These are phyloP conservation scores for Paramarasmius palmivorus DNA, from an alignment of 1,284 basidiomycete genomes.

Conservation along the genomic window DNA sequence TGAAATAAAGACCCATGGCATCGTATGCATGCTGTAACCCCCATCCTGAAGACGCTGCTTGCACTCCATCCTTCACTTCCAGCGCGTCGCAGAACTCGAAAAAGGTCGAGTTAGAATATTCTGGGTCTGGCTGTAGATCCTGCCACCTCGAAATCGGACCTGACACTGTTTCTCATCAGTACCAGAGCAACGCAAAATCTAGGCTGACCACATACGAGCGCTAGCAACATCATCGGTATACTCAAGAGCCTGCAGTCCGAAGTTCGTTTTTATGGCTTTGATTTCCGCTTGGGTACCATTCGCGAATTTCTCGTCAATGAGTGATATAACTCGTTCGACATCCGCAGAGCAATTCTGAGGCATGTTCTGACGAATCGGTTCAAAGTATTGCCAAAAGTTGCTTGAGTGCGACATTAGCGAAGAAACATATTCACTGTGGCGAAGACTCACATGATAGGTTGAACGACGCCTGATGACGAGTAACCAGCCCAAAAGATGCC, in stretches of 20 bases:
- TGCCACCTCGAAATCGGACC: slow-evolving; percentile 69
- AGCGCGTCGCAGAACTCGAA: slow-evolving; percentile 72
- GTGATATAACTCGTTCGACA: slow-evolving; percentile 61
- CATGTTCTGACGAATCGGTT: slow-evolving; percentile 68
- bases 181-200: neutral
- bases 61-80: slow-evolving; percentile 63
- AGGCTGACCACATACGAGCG: neutral
- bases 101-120: slow-evolving; percentile 54
- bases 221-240: slow-evolving; percentile 70
- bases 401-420: slow-evolving; percentile 27
- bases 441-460: slow-evolving; percentile 56
- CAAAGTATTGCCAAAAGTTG: slow-evolving; percentile 72
- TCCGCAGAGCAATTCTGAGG: slow-evolving; percentile 74
- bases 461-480: slow-evolving; percentile 70
- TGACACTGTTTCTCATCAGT: slow-evolving; percentile 33
- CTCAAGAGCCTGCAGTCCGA: slow-evolving; percentile 55
- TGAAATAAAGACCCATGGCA: slow-evolving; percentile 63
- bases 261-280: slow-evolving; percentile 51
- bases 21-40: slow-evolving; percentile 61
- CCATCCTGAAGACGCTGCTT: slow-evolving; percentile 57
- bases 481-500: slow-evolving; percentile 68
- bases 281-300: slow-evolving; percentile 45
- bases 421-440: neutral
- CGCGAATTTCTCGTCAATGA: slow-evolving; percentile 59
- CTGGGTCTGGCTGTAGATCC: slow-evolving; percentile 46